Evolutionary conservation across 2,329 filamentous ascomycete genomes (phyloP).

Genomic region (Ploettnerulaceae sp.): DNA sequence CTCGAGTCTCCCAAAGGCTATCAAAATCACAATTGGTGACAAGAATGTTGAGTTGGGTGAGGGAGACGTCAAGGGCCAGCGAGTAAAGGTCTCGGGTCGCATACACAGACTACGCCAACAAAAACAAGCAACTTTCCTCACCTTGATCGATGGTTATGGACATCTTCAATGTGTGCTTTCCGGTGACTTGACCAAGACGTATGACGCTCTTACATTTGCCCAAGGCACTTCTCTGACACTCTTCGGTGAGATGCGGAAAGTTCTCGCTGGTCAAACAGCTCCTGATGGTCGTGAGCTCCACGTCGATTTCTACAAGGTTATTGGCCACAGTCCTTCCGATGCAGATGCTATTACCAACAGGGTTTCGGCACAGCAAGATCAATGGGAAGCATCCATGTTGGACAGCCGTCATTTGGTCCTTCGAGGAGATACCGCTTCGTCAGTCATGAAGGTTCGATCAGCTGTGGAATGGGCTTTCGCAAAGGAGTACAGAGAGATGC

Average conservation of each 20-base stretch:
- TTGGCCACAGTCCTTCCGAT: constrained; percentile 64
- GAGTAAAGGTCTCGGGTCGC: constrained; percentile 75
- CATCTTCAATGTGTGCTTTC: constrained; percentile 77
- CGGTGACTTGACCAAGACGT: constrained; percentile 73
- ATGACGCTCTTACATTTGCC: constrained; percentile 66
- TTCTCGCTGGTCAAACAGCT: constrained; percentile 61
- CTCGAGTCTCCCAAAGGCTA: constrained; percentile 63
- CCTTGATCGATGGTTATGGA: constrained; percentile 78
- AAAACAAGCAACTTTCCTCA: constrained; percentile 82
- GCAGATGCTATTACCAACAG: constrained; percentile 71
- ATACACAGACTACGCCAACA: constrained; percentile 78
- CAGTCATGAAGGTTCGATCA: constrained; percentile 67
- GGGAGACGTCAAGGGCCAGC: constrained; percentile 56
- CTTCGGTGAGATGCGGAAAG: constrained; percentile 62
- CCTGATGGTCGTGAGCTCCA: constrained; percentile 67
- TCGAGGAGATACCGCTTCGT: constrained; percentile 62
- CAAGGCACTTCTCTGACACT: constrained; percentile 66
- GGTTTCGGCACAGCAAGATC: constrained; percentile 64
- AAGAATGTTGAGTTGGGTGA: constrained; percentile 59
- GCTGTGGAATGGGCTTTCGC: constrained; percentile 65
- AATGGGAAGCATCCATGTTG: constrained; percentile 40
- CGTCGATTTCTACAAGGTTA: constrained; percentile 66
- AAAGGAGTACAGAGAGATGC: constrained; percentile 57
- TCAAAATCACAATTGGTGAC: constrained; percentile 71
- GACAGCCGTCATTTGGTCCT: constrained; percentile 69